These are phyloP conservation scores for Trapa incisa DNA, from an alignment of 345 rosid species.

Conservation along the genomic window DNA sequence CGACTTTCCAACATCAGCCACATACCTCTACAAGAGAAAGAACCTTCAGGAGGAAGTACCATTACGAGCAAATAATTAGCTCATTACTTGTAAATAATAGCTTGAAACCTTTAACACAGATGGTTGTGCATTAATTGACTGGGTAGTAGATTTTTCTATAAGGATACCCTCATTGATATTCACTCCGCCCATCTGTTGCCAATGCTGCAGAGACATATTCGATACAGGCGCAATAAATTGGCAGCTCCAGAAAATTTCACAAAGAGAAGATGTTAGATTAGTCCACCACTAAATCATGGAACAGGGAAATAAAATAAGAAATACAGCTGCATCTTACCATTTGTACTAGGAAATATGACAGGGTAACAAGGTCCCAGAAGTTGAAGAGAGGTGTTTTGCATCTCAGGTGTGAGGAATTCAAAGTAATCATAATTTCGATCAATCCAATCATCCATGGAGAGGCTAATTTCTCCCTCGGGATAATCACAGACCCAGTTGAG, in stretches of 20 bases:
- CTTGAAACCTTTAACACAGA: constrained; percentile 70
- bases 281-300: neutral
- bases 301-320: neutral
- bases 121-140: constrained; percentile 65
- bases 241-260: constrained; percentile 88
- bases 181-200: constrained; percentile 95
- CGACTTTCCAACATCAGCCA: constrained; percentile 88
- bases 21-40: constrained; percentile 57
- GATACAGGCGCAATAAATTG: constrained; percentile 83
- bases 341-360: constrained; percentile 75
- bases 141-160: constrained; percentile 75
- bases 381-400: constrained; percentile 84
- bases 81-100: neutral
- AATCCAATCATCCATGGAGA: constrained; percentile 72
- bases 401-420: constrained; percentile 83
- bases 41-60: neutral
- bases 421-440: constrained; percentile 82
- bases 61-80: neutral
- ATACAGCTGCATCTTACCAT: constrained; percentile 22
- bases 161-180: constrained; percentile 65
- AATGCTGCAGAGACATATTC: constrained; percentile 67
- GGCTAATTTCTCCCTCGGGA: constrained; percentile 88
- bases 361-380: constrained; percentile 99
- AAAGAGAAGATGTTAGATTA: neutral
- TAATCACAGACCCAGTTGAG: constrained; percentile 96